Base-by-base conservation (phyloP, 2,329 filamentous ascomycete species). In the Diaporthe batatas region DNA sequence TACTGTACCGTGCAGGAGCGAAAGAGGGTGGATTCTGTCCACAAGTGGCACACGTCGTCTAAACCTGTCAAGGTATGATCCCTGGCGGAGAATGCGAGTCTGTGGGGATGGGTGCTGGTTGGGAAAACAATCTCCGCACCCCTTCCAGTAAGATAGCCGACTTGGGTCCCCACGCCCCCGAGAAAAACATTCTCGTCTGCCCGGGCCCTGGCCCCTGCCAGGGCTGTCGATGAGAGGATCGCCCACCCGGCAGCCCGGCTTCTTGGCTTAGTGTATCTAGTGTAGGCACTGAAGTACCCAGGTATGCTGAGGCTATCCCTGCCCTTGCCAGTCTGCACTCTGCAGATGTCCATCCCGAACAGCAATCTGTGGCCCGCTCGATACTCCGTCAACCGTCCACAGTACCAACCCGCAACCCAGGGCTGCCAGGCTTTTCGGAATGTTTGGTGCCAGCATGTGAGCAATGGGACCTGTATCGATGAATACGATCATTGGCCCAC, bases 401-500 rank as follows among this genome's bases (percentile, higher is more conserved):
- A 44, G 16, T 3, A n/a, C 14, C 36, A 39, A 12, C 10, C 36
- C 36, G 36, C 36, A 39, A 12, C 10, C 36, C 36, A 10, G 36
- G 36, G 36, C 36, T 39, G 36, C 36, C 36, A 39, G 36, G 36
- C 36, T 39, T 12, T 39, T 14, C 36, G 10, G 10, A 39, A 12
- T 12, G 44, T 23, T 23, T 49, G 44, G 11, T 55, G 55, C 68
- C 68, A 23, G 39, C 16, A 21, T 70, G 54, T 16, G 21, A 18
- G 54, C 55, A 59, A 51, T 53, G 42, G 53, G 42, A 42, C n/a
- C 54, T 14, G 29, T 29, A 51, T 49, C 32, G 68, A 14, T 53
- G 55, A 53, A 62, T 62, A 70, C 68, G 44, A 62, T 23, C n/a
- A 29, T 44, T 59, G 68, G 68, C 44, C 68, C 68, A 62, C 36